Conservation (phyloP, 2,329 filamentous ascomycete genomes). For the Parastagonospora nodorum region DNA sequence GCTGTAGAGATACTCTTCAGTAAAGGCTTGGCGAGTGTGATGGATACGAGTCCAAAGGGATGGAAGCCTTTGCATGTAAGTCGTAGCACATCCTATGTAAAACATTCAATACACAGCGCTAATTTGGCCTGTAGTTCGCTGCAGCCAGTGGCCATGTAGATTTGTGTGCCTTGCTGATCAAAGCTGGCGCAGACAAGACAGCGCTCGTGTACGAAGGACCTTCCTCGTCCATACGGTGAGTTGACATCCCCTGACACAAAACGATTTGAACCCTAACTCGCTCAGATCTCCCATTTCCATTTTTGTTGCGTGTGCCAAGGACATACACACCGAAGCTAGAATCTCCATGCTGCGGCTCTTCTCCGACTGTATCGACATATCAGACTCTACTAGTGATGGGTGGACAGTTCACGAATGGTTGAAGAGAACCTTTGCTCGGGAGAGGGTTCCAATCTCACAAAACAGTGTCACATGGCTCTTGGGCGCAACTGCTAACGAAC, state of each 20-base stretch:
- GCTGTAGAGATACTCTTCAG: constrained; percentile 14
- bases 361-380: constrained; percentile 17
- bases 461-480: constrained; percentile 22
- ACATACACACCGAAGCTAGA: constrained; percentile 8
- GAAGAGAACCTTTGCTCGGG: constrained; percentile 16
- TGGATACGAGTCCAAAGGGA: constrained; percentile 17
- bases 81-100: neutral
- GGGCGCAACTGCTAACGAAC: constrained; percentile 8
- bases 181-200: constrained; percentile 15
- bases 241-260: neutral
- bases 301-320: constrained; percentile 8
- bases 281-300: constrained; percentile 14
- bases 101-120: neutral
- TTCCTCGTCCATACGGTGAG: constrained; percentile 12
- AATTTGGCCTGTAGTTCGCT: constrained; percentile 8
- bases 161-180: constrained; percentile 12
- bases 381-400: constrained; percentile 10
- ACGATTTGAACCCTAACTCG: neutral
- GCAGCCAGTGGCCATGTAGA: constrained; percentile 14
- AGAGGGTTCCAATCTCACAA: constrained; percentile 13
- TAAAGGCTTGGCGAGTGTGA: constrained; percentile 12
- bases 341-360: constrained; percentile 20
- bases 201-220: constrained; percentile 19
- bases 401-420: constrained; percentile 20
- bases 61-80: constrained; percentile 17